A percentile compares a stretch with the other conserved stretches of the same genome.
phyloP scores from a whole-genome alignment of 805 yeast species.

The Candida yuanshanica region DNA sequence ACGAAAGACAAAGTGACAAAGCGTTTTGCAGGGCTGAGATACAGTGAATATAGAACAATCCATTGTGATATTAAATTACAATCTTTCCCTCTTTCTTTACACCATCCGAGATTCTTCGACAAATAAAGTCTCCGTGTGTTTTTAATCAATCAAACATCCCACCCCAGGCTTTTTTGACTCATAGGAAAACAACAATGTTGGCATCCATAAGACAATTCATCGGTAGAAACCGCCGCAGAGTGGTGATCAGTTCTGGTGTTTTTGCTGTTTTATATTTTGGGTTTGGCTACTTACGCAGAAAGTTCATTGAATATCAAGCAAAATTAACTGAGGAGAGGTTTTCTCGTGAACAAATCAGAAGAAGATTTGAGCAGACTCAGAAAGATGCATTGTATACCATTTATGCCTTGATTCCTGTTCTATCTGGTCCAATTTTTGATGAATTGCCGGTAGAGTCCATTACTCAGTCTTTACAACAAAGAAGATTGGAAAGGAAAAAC shows the following conservation, averaged over 20 bases:
- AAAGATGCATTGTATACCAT: slow-evolving; percentile 83
- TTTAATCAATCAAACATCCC: neutral
- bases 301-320: slow-evolving; percentile 45
- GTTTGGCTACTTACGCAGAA: slow-evolving; percentile 36
- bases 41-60: too few species aligned
- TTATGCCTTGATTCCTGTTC: slow-evolving; percentile 73
- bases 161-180: neutral
- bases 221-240: slow-evolving; percentile 39
- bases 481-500: slow-evolving; percentile 30
- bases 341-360: slow-evolving; percentile 62
- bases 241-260: slow-evolving; percentile 30
- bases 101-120: too few species aligned
- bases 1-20: too few species aligned
- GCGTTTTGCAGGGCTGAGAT: too few species aligned
- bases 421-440: slow-evolving; percentile 57
- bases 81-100: too few species aligned
- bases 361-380: slow-evolving; percentile 88
- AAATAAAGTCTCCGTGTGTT: too few species aligned
- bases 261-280: slow-evolving; percentile 40
- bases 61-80: too few species aligned
- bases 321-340: slow-evolving; percentile 50
- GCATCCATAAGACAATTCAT: slow-evolving; percentile 25
- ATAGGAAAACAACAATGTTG: slow-evolving; percentile 21
- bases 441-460: slow-evolving; percentile 66
- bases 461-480: slow-evolving; percentile 61